These are phyloP conservation scores for Panaeolus papilionaceus DNA, from an alignment of 768 basidiomycete genomes.

Conservation along the genomic window DNA sequence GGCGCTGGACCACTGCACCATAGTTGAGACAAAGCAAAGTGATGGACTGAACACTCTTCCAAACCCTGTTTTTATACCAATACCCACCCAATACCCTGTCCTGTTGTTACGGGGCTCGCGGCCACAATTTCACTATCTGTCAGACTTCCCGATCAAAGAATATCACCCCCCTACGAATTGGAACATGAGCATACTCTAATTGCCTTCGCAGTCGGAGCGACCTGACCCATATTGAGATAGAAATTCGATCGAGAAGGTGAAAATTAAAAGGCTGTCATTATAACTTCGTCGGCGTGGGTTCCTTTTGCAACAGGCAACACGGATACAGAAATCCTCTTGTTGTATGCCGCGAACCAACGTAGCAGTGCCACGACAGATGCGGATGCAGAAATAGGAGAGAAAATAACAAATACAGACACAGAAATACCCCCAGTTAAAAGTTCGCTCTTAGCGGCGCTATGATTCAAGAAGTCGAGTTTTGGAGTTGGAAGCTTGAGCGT, in stretches of 20 bases:
- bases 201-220: constrained; percentile 8
- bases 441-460: not conserved
- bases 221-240: not conserved
- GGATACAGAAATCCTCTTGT: not conserved
- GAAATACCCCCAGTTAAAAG: not conserved
- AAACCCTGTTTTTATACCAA: constrained; percentile 6
- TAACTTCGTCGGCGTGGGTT: not conserved
- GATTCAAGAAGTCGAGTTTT: not conserved
- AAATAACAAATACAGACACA: not conserved
- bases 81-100: not conserved
- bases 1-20: constrained; percentile 59
- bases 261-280: constrained; percentile 1
- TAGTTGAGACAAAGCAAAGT: constrained; percentile 26
- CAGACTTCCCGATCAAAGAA: constrained; percentile 9
- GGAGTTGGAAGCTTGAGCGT: constrained; percentile 9
- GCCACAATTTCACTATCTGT: constrained; percentile 10
- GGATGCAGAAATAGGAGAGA: not conserved
- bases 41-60: not conserved
- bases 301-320: not conserved
- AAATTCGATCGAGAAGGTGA: constrained; percentile 13
- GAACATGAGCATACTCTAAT: constrained; percentile 2
- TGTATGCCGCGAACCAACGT: too few relatives aligned
- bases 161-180: not conserved
- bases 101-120: not conserved
- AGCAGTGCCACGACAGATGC: not conserved